phyloP scores from a whole-genome alignment of 495 filamentous ascomycete genomes.

The Tuber brumale region DNA sequence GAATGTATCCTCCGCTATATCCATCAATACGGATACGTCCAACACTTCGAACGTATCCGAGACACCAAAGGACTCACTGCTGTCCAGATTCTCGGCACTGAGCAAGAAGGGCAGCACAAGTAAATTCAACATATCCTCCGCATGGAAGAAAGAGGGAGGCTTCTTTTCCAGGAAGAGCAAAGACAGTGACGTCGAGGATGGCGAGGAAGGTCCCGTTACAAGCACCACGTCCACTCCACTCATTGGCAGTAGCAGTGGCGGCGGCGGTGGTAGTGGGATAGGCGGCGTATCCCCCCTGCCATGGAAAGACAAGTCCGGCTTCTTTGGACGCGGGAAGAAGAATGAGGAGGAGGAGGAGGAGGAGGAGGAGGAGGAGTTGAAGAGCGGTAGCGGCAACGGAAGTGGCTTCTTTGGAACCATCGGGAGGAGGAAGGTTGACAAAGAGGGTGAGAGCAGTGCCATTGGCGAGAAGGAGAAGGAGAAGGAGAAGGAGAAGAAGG shows the following conservation, averaged over 20 bases:
- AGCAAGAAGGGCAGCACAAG: constrained; percentile 34
- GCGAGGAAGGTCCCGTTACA: constrained; percentile 8
- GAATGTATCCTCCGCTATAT: constrained; percentile 5
- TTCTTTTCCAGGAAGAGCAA: constrained; percentile 28
- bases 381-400: constrained; percentile 10
- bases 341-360: constrained; percentile 30
- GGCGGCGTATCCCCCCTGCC: constrained; percentile 17
- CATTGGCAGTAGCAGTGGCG: constrained; percentile 1
- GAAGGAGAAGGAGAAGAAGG: constrained; percentile 11
- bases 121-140: constrained; percentile 39
- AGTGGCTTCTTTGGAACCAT: constrained; percentile 30
- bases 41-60: constrained; percentile 18
- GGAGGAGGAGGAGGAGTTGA: constrained; percentile 32
- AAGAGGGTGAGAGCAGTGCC: neutral
- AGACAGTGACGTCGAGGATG: constrained; percentile 17
- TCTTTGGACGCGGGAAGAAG: constrained; percentile 29
- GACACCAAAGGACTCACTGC: constrained; percentile 31
- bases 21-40: constrained; percentile 36
- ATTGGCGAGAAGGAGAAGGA: constrained; percentile 4
- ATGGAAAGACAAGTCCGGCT: constrained; percentile 36
- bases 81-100: constrained; percentile 31
- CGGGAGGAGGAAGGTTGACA: constrained; percentile 16
- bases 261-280: constrained; percentile 2
- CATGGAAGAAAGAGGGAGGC: constrained; percentile 37
- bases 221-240: constrained; percentile 11